A percentile compares a stretch with the other conserved stretches of the same genome.
Conservation (phyloP, 345 rosid species). For the Salix arbutifolia region DNA sequence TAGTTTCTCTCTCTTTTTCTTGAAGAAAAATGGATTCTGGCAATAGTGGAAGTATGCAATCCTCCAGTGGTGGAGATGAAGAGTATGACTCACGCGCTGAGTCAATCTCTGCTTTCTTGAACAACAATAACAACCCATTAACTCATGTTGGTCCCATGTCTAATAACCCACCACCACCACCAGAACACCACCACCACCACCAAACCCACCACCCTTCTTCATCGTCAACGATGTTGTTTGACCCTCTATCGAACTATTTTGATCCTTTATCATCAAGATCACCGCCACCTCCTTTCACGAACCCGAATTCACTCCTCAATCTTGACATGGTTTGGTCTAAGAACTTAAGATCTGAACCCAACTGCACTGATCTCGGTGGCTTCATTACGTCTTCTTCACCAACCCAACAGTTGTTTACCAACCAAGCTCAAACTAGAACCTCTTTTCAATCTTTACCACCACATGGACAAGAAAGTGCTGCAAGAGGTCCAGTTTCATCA, state of each 20-base stretch:
- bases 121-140: conserved; percentile 17
- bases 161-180: conserved; percentile 23
- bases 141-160: conserved; percentile 21
- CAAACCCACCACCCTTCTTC: conserved; percentile 22
- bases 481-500: conserved; percentile 8
- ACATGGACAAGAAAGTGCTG: conserved; percentile 7
- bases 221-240: conserved; percentile 37
- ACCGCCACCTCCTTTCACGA: conserved; percentile 10
- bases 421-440: conserved; percentile 20
- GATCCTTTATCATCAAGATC: conserved; percentile 43
- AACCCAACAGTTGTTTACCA: conserved; percentile 29
- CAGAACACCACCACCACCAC: conserved; percentile 27
- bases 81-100: conserved; percentile 77
- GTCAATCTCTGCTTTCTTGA: conserved; percentile 48
- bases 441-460: conserved; percentile 14
- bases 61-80: conserved; percentile 74
- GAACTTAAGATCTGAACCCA: conserved; percentile 47
- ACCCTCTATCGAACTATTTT: conserved; percentile 53
- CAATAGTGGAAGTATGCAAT: conserved; percentile 73
- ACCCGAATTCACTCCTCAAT: conserved; percentile 38
- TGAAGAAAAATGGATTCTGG: conserved; percentile 60
- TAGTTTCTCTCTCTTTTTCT: background rate
- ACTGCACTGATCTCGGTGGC: conserved; percentile 46
- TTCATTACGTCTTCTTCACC: conserved; percentile 41
- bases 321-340: conserved; percentile 54